A percentile compares a stretch with the other conserved stretches of the same genome.
Conservation (phyloP, 2,329 filamentous ascomycete species). For the Cladosporium sp. region DNA sequence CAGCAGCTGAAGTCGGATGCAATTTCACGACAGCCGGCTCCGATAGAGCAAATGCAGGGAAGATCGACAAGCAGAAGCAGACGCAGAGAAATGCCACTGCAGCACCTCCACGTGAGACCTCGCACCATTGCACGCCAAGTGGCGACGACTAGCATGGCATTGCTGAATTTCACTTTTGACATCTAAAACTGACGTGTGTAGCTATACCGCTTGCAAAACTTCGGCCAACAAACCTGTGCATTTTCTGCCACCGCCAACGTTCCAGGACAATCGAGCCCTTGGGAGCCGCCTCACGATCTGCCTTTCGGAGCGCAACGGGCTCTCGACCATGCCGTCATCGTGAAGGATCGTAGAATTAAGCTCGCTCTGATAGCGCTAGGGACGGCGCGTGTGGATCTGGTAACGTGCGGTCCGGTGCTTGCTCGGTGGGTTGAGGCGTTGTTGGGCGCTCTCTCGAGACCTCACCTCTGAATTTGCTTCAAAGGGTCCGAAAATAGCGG, state of each 20-base stretch:
- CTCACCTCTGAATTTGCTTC: slow-evolving; percentile 17
- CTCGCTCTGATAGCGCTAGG: neutral
- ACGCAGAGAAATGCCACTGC: neutral
- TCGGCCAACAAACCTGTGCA: neutral
- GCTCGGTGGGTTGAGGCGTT: slow-evolving; percentile 11
- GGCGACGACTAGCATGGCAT: neutral
- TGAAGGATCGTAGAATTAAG: slow-evolving; percentile 17
- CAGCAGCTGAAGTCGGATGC: slow-evolving; percentile 5
- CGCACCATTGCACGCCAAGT: neutral
- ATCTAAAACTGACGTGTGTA: neutral
- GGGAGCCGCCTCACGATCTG: slow-evolving; percentile 4
- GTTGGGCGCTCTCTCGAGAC: slow-evolving; percentile 9
- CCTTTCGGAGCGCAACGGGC: neutral
- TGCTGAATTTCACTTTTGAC: neutral
- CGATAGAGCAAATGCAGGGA: neutral
- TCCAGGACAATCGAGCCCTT: slow-evolving; percentile 1
- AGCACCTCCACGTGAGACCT: neutral
- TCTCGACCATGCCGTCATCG: slow-evolving; percentile 8
- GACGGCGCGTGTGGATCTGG: slow-evolving; percentile 14
- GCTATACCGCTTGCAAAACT: slow-evolving; percentile 10
- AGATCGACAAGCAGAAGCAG: neutral
- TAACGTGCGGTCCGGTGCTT: slow-evolving; percentile 16
- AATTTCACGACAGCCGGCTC: neutral
- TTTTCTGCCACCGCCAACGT: neutral
- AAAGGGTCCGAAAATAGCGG: neutral